Percentiles rank a stretch among this genome's conserved stretches.
Evolutionary conservation across 768 basidiomycete species (phyloP).

Genomic region (Lactarius evosmus): DNA sequence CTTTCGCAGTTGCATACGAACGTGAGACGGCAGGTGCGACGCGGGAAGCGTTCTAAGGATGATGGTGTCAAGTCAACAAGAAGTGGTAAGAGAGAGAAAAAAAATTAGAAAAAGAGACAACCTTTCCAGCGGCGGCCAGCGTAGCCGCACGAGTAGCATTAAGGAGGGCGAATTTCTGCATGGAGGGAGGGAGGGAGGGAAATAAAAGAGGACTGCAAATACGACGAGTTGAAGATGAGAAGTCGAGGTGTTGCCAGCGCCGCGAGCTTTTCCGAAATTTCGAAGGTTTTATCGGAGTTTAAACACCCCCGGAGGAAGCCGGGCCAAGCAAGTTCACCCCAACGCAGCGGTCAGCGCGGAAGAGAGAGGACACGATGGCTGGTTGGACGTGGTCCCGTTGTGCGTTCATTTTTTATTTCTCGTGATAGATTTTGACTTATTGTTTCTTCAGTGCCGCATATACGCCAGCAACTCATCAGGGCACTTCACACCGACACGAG

Average conservation of each 20-base stretch:
- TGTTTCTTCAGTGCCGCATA: slow-evolving; percentile 4
- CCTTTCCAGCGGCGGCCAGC: slow-evolving; percentile 66
- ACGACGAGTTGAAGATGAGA: slow-evolving; percentile 38
- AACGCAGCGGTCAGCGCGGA: background rate
- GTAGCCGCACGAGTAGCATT: slow-evolving; percentile 78
- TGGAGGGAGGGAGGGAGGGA: slow-evolving; percentile 42
- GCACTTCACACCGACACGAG: slow-evolving; percentile 36
- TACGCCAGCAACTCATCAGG: slow-evolving; percentile 30
- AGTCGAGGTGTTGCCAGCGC: slow-evolving; percentile 35
- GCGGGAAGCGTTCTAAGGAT: slow-evolving; percentile 38
- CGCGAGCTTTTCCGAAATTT: slow-evolving; percentile 29
- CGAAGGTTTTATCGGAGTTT: slow-evolving; percentile 27
- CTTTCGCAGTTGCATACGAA: slow-evolving; percentile 96
- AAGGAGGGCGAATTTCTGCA: slow-evolving; percentile 84
- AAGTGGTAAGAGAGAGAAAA: background rate
- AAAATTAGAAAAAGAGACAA: slow-evolving; percentile 33
- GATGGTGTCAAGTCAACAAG: slow-evolving; percentile 20
- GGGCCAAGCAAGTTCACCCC: slow-evolving; percentile 2
- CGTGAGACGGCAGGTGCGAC: slow-evolving; percentile 59
- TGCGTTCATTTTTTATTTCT: slow-evolving; percentile 9
- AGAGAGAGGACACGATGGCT: slow-evolving; percentile 11
- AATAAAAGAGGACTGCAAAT: slow-evolving; percentile 42
- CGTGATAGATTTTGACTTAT: background rate
- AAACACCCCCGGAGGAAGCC: slow-evolving; percentile 14
- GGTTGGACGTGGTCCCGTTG: slow-evolving; percentile 17